Evolutionary conservation across 768 basidiomycete genomes (phyloP), one percentile per base, ranked within the genome.

Genomic region (Kwoniella dejecticola): DNA sequence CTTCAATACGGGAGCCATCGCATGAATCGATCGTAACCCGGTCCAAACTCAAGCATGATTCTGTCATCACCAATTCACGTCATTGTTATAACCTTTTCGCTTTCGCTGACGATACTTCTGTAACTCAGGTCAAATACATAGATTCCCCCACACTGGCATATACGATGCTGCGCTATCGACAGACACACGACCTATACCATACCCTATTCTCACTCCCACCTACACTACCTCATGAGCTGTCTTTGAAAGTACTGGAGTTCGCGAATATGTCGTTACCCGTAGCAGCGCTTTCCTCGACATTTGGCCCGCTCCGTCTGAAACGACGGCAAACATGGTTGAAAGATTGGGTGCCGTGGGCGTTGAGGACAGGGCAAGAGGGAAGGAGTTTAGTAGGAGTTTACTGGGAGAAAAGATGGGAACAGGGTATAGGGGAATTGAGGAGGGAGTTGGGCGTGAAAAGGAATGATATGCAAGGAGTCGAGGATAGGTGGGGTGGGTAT

Each of bases 111-210:
- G 8, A 38, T 38, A 38, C 8, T 38, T 38, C 17, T 38, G 8
- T 8, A 38, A 8, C 36, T 8, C 17, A 97, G 94, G 94, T 96
- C 5, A 90, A 88, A 67, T 98, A 97, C 73, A 88, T 98, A 58
- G 85, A 89, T 73, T 91, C 97, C 72, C 92, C 93, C 1, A 94
- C 96, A 72, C 85, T 96, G 11, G 96, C 96, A 24, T 98, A 96
- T 78, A 90, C 98, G 57, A 91, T 99, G 89, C 91, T 94, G 68
- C 88, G 95, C 52, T 99, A 98, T 78, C 88, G 95, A 24, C 94
- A 99, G 81, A 95, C 89, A 66, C 96, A 99, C 79, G 95, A 99
- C 80, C 88, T 98, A 68, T 96, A 97, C 75, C 96, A 99, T 75
- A 90, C 90, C 71, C 84, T 98, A 62, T 87, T 87, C 81, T 86